Percentiles rank a stretch among this genome's conserved stretches.
Evolutionary conservation across 1,139 yeast genomes (phyloP).

Genomic region (Sugiyamaella sp.): DNA sequence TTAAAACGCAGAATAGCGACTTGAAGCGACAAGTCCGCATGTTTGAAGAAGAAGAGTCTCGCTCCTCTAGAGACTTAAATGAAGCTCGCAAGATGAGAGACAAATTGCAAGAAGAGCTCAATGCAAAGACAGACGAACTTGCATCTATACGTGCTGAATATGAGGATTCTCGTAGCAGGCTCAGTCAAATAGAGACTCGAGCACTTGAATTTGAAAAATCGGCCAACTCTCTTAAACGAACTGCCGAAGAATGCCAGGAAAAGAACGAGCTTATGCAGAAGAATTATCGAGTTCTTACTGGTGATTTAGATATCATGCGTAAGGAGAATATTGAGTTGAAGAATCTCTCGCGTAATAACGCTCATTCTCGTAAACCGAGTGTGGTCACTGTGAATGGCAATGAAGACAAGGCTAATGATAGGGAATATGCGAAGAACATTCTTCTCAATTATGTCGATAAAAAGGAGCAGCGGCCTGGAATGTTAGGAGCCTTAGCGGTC

Average conservation of each 20-base stretch:
- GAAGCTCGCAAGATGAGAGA: slow-evolving; percentile 34
- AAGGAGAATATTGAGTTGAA: slow-evolving; percentile 31
- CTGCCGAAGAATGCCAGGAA: slow-evolving; percentile 42
- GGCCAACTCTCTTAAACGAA: slow-evolving; percentile 39
- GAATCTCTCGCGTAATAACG: not conserved
- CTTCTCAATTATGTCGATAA: slow-evolving; percentile 87
- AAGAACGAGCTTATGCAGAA: slow-evolving; percentile 51
- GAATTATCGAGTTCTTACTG: slow-evolving; percentile 63
- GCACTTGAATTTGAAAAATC: slow-evolving; percentile 39
- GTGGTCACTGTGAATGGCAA: slow-evolving; percentile 4
- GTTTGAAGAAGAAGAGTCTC: slow-evolving; percentile 37
- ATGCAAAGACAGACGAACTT: slow-evolving; percentile 37
- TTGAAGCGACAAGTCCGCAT: slow-evolving; percentile 38
- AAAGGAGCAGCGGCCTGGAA: slow-evolving; percentile 82
- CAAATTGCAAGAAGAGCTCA: slow-evolving; percentile 34
- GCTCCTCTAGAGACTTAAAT: slow-evolving; percentile 31
- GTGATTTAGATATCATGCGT: slow-evolving; percentile 49
- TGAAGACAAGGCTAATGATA: slow-evolving; percentile 36
- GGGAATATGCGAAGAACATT: slow-evolving; percentile 85
- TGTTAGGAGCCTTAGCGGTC: slow-evolving; percentile 82
- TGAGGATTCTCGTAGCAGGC: slow-evolving; percentile 32
- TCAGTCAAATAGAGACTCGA: slow-evolving; percentile 38
- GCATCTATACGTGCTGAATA: slow-evolving; percentile 33
- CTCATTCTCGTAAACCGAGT: slow-evolving; percentile 19
- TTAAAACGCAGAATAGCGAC: slow-evolving; percentile 38